phyloP scores from a whole-genome alignment of 2,329 filamentous ascomycete species.

The Monilinia polystroma region DNA sequence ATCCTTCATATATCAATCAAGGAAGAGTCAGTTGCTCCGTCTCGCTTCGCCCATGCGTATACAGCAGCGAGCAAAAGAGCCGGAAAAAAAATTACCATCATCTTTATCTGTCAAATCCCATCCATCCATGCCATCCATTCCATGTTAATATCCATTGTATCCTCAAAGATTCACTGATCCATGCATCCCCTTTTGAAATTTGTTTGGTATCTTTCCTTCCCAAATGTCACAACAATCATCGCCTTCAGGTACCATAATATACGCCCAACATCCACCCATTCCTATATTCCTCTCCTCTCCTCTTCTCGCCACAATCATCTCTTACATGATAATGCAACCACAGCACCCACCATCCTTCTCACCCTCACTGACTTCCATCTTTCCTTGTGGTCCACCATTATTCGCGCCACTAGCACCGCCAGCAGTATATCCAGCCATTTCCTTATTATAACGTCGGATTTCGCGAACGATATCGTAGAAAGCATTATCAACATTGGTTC shows the following conservation, averaged over 20 bases:
- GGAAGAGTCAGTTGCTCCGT: background rate
- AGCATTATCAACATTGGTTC: constrained; percentile 96
- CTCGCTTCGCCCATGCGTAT: background rate
- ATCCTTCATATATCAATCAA: background rate
- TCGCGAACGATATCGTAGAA: constrained; percentile 99
- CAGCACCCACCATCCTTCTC: constrained; percentile 72
- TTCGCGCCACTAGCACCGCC: constrained; percentile 63
- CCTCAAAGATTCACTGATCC: constrained; percentile 12
- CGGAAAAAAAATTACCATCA: constrained; percentile 17
- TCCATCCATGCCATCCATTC: constrained; percentile 4
- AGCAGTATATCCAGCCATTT: constrained; percentile 85
- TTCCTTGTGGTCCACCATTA: constrained; percentile 55
- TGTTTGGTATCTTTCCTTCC: constrained; percentile 21
- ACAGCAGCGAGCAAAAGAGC: background rate
- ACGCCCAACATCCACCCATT: constrained; percentile 16
- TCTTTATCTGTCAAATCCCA: constrained; percentile 18
- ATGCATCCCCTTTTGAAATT: constrained; percentile 4
- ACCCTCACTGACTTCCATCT: constrained; percentile 76
- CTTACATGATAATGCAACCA: constrained; percentile 79
- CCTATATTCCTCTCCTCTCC: background rate
- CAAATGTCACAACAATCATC: constrained; percentile 16
- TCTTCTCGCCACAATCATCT: background rate
- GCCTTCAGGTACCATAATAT: constrained; percentile 9
- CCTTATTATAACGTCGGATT: constrained; percentile 97
- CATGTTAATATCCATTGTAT: constrained; percentile 18